Evolutionary conservation across 352 stramenopile genomes (phyloP).

Genomic region (Thraustotheca clavata): DNA sequence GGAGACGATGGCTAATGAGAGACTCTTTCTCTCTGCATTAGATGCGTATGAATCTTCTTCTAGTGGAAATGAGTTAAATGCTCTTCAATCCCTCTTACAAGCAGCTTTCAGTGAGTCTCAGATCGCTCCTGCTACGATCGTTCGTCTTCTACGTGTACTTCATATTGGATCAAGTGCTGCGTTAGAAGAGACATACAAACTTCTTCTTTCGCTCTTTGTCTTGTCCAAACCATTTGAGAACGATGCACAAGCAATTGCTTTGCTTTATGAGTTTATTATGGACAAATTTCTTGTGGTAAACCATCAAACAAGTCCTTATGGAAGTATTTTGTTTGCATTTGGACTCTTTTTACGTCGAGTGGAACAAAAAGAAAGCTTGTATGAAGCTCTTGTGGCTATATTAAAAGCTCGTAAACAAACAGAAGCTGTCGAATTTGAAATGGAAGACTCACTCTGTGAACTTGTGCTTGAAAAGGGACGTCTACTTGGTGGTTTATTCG

Average conservation of each 20-base stretch:
- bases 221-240: background rate
- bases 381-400: background rate
- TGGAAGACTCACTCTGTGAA: conserved; percentile 17
- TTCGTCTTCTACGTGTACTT: background rate
- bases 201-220: background rate
- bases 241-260: conserved; percentile 1
- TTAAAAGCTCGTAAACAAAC: background rate
- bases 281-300: background rate
- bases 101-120: background rate
- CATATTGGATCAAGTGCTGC: background rate
- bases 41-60: too few relatives aligned
- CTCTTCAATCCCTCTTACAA: background rate
- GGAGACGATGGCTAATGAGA: too few relatives aligned
- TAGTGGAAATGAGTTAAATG: too few relatives aligned
- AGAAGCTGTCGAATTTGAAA: conserved; percentile 10
- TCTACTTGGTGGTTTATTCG: background rate
- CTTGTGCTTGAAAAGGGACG: conserved; percentile 11
- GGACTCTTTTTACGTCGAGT: conserved; percentile 9
- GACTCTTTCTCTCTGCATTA: too few relatives aligned
- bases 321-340: conserved; percentile 19
- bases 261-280: conserved; percentile 15
- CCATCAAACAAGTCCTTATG: background rate
- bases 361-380: background rate
- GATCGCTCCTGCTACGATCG: background rate
- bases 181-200: background rate